These are phyloP conservation scores for Myriosclerotinia duriaeana DNA, from an alignment of 2,329 filamentous ascomycete genomes.

Conservation along the genomic window DNA sequence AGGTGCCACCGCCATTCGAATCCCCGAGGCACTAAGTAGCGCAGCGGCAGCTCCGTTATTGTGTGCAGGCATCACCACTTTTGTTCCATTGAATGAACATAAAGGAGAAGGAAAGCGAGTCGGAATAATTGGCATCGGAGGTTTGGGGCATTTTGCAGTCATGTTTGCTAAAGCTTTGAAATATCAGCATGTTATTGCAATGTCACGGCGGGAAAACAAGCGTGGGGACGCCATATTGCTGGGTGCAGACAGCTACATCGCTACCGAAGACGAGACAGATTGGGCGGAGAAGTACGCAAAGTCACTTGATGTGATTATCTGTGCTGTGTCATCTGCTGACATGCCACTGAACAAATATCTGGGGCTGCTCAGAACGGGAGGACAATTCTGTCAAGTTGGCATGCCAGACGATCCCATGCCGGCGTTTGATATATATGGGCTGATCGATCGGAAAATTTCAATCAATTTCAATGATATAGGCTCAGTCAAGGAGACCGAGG, in stretches of 20 bases:
- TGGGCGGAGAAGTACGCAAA: constrained; percentile 57
- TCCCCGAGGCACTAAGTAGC: constrained; percentile 52
- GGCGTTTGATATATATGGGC: constrained; percentile 52
- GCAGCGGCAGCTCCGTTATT: constrained; percentile 65
- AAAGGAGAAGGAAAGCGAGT: constrained; percentile 69
- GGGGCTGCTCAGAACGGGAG: constrained; percentile 56
- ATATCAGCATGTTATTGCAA: constrained; percentile 63
- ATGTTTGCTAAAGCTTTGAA: constrained; percentile 70
- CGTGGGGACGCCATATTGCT: constrained; percentile 58
- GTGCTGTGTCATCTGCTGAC: constrained; percentile 54
- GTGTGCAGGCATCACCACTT: constrained; percentile 76
- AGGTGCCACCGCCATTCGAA: constrained; percentile 59
- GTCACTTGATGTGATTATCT: constrained; percentile 59
- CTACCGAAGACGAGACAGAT: constrained; percentile 53
- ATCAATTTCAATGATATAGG: constrained; percentile 45
- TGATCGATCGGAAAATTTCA: constrained; percentile 56
- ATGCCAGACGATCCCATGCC: constrained; percentile 61
- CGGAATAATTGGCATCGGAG: constrained; percentile 64
- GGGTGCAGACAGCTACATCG: constrained; percentile 58
- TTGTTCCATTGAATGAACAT: constrained; percentile 64
- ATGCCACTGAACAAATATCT: constrained; percentile 67
- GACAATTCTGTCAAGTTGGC: constrained; percentile 64
- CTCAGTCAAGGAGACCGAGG: constrained; percentile 53
- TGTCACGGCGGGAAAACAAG: constrained; percentile 61
- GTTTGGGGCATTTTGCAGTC: constrained; percentile 71